Percentiles rank a stretch among this genome's conserved stretches.
Evolutionary conservation across 2,329 filamentous ascomycete genomes (phyloP).

Genomic region (Pseudomassariella vexata): DNA sequence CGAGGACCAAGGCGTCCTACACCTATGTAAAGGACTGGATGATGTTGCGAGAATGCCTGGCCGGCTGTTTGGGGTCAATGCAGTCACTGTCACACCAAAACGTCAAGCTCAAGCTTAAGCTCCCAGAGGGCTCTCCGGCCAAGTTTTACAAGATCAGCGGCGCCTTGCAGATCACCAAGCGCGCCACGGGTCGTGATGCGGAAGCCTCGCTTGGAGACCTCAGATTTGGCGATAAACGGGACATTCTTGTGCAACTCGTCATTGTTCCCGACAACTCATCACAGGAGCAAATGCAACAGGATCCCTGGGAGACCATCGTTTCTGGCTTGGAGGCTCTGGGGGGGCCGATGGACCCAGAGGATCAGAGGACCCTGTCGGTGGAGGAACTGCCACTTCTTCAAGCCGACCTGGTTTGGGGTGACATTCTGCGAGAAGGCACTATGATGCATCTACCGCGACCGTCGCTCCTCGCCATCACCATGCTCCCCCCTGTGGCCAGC

Average conservation of each 20-base stretch:
- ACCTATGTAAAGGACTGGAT: conserved; percentile 99
- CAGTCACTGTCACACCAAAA: conserved; percentile 98
- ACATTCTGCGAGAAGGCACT: conserved; percentile 84
- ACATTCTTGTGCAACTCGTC: conserved; percentile 89
- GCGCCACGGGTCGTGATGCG: conserved; percentile 88
- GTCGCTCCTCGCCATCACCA: conserved; percentile 88
- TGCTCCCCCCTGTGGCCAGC: conserved; percentile 67
- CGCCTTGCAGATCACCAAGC: conserved; percentile 91
- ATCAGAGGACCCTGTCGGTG: conserved; percentile 75
- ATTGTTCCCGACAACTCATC: conserved; percentile 80
- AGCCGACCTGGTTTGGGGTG: conserved; percentile 88
- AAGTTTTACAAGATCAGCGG: conserved; percentile 99
- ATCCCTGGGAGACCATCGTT: conserved; percentile 95
- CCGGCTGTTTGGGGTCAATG: conserved; percentile 84
- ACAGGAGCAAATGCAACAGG: conserved; percentile 82
- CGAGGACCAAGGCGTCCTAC: conserved; percentile 91
- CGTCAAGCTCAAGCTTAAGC: conserved; percentile 86
- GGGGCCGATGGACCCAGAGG: conserved; percentile 79
- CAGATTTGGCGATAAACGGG: conserved; percentile 88
- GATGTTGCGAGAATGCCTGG: conserved; percentile 96
- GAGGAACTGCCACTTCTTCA: conserved; percentile 95
- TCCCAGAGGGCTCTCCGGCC: conserved; percentile 93
- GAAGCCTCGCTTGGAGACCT: conserved; percentile 89
- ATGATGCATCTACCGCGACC: conserved; percentile 82
- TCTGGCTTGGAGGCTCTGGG: conserved; percentile 91